A percentile compares a stretch with the other conserved stretches of the same genome.
phyloP scores from a whole-genome alignment of 2,329 filamentous ascomycete species.

The Erysiphe neolycopersici region DNA sequence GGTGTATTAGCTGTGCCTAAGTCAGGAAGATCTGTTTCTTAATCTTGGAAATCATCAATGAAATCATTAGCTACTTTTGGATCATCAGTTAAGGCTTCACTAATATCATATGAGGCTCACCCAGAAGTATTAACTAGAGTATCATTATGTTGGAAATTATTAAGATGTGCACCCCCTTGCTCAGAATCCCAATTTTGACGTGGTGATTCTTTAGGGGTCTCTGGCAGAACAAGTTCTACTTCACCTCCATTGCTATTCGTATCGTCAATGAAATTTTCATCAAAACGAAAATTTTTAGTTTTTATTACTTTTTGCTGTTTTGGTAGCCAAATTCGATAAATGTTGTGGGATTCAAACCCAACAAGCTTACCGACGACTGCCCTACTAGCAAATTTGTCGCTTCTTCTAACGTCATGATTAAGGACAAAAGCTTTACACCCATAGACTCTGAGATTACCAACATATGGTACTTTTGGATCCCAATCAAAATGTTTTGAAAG shows the following conservation, averaged over 20 bases:
- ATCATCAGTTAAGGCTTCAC: too few relatives aligned
- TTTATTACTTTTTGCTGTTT: not conserved
- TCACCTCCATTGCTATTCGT: too few relatives aligned
- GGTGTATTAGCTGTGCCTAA: not conserved
- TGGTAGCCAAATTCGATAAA: not conserved
- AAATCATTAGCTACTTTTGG: too few relatives aligned
- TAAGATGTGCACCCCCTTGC: not conserved
- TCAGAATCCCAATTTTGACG: not conserved
- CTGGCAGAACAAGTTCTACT: not conserved
- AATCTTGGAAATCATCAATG: too few relatives aligned
- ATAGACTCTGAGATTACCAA: not conserved
- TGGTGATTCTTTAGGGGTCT: not conserved
- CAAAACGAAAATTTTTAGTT: not conserved
- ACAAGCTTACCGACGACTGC: not conserved
- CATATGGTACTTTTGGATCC: not conserved
- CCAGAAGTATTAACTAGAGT: too few relatives aligned
- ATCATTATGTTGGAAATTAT: not conserved
- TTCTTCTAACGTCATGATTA: not conserved
- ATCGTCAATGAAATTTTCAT: not conserved
- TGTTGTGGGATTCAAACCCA: not conserved
- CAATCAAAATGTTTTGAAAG: not conserved
- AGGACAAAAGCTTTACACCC: not conserved
- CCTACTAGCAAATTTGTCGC: not conserved
- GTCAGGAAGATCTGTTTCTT: not conserved
- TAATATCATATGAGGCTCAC: too few relatives aligned